Percentiles rank a stretch among this genome's conserved stretches.
These are phyloP conservation scores for Forsythia viridissima DNA, from an alignment of 257 asterid species.

Conservation along the genomic window DNA sequence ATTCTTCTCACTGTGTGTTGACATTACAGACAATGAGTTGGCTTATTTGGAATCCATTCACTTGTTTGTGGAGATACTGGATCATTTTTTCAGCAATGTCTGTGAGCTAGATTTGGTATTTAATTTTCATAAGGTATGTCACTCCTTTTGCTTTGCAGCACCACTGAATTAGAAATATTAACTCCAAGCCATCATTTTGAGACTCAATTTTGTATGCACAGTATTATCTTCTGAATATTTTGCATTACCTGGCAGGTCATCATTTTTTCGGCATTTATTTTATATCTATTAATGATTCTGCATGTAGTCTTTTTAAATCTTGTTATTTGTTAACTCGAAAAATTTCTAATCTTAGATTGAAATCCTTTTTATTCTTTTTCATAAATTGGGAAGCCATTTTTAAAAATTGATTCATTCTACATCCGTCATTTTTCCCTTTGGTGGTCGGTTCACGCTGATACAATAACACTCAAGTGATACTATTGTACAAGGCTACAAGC, in stretches of 20 bases:
- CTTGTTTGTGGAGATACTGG: conserved; percentile 97
- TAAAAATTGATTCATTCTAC: neutral
- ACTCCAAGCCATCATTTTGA: neutral
- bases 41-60: conserved; percentile 88
- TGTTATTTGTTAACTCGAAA: neutral
- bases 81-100: conserved; percentile 96
- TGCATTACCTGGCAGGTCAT: neutral
- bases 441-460: neutral
- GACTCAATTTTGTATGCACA: neutral
- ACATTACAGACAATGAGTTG: conserved; percentile 92
- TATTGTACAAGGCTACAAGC: too few relatives aligned
- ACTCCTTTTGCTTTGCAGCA: neutral
- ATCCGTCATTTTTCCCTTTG: neutral
- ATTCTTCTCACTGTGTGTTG: conserved; percentile 93
- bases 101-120: conserved; percentile 95
- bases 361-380: neutral
- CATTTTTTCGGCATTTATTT: too few relatives aligned
- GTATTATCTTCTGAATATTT: neutral
- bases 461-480: neutral
- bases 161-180: neutral
- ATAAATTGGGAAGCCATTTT: neutral
- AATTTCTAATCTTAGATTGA: neutral
- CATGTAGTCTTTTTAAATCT: neutral
- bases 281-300: neutral
- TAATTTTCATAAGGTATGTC: conserved; percentile 93